Evolutionary conservation across 2,329 filamentous ascomycete genomes (phyloP), one percentile per base, ranked within the genome.

Genomic region (Onygenales sp.): DNA sequence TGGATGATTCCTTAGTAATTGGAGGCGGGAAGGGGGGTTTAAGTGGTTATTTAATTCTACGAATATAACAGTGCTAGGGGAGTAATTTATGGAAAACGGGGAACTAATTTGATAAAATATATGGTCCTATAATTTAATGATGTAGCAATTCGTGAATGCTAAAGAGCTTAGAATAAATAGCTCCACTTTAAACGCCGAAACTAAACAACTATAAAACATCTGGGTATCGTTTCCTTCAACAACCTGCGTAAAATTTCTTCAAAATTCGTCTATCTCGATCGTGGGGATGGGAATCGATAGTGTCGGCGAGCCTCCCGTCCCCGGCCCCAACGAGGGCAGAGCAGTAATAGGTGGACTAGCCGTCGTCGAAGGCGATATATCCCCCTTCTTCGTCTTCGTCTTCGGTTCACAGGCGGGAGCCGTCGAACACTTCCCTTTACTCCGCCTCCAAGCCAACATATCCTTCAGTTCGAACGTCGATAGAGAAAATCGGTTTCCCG

Each of bases 381-480:
- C n/a, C 11, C 21, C 13, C 11, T 36, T 13, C 11, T 8, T 9
- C 11, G 9, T 36, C 46, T 13, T 49, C 46, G 37, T 40, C 37
- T 40, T 11, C 37, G 11, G 14, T 11, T 11, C 11, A 40, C 14
- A 3, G 10, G 11, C 1, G 2, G 37, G 37, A 40, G 21, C 21
- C 42, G 4, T 44, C 4, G 42, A 27, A 27, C 47, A 17, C 14
- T 21, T 50, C 47, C 17, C 36, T 56, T 59, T 5, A 52, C 53
- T 44, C 11, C 45, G 51, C 31, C 55, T 52, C 58, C 60, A 59
- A 36, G 48, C 44, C 36, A 61, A 31, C n/a, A 56, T 53, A 10
- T 61, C 54, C 43, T 57, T 55, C 36, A 61, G 51, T 34, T 58
- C 58, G 14, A 52, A 34, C 31, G 48, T 55, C 9, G 42, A 32